Base-by-base conservation (phyloP, 1,139 yeast genomes). In the Oligophagozyma castellii region DNA sequence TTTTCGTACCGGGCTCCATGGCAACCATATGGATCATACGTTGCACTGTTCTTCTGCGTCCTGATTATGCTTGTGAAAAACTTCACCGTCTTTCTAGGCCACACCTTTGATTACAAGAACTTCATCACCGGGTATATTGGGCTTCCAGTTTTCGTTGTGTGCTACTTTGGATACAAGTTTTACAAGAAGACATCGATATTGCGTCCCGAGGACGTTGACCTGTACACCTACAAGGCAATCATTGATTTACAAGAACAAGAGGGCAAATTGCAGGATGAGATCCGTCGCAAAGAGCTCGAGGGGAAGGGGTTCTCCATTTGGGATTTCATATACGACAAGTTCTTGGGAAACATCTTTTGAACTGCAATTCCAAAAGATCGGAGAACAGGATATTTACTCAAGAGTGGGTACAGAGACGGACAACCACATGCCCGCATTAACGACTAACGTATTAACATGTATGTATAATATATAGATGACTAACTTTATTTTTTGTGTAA, bases 61-160 rank as follows among this genome's bases (percentile, higher is more conserved):
- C 28, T 77, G 31, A 61, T 79, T 38, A 64, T 74, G n/a, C 45
- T 78, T 30, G 67, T 75, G 49, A 78, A 79, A 57, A 77, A 77
- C 52, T 77, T 76, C 52, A 73, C 83, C 1, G 84, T 71, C 4
- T 76, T 77, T 56, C 57, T 77, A 43, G 56, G 58, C 30, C 48
- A 55, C 31, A 51, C 50, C 2, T 73, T 73, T 53, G 68, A 63
- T 47, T 73, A 67, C 57, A 71, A 65, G 56, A 58, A 61, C 19
- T 77, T 78, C 46, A 73, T 78, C 45, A 76, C 89, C 23, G 84
- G 86, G 28, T 78, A 78, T 58, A 74, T 78, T 48, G 80, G 80
- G 29, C 62, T 78, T 33, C 89, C 89, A 19, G 70, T 75, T 16
- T 78, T 67, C 43, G 29, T 73, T 23, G 51, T 69, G 28, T 59